A percentile compares a stretch with the other conserved stretches of the same genome.
These are phyloP conservation scores for Davidsoniella virescens DNA, from an alignment of 2,329 filamentous ascomycete species.

Conservation along the genomic window DNA sequence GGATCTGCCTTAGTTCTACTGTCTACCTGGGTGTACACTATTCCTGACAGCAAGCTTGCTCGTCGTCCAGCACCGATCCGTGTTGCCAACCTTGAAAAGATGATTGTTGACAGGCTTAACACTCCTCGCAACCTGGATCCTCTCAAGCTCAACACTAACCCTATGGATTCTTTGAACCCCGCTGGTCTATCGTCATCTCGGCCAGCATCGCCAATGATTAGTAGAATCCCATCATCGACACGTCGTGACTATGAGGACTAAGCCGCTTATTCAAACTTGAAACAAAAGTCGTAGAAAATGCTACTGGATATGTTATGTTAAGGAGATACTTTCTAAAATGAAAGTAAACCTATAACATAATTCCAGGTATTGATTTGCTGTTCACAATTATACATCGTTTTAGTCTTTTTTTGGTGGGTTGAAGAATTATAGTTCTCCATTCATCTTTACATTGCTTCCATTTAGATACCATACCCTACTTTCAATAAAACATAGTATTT, in stretches of 20 bases:
- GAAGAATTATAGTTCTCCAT: too few relatives aligned
- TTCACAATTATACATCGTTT: too few relatives aligned
- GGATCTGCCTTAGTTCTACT: slow-evolving; percentile 66
- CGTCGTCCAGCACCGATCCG: slow-evolving; percentile 46
- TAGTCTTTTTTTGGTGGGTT: too few relatives aligned
- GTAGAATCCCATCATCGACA: slow-evolving; percentile 10
- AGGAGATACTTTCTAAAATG: too few relatives aligned
- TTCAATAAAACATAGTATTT: neutral
- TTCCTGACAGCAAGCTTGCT: slow-evolving; percentile 37
- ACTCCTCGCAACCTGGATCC: slow-evolving; percentile 20
- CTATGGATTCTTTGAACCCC: slow-evolving; percentile 8
- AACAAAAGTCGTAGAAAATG: too few relatives aligned
- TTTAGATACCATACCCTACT: neutral
- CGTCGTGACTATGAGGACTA: slow-evolving; percentile 10
- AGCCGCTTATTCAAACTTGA: too few relatives aligned
- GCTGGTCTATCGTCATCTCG: slow-evolving; percentile 9
- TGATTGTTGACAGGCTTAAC: slow-evolving; percentile 34
- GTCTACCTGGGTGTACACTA: slow-evolving; percentile 74
- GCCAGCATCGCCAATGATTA: slow-evolving; percentile 12
- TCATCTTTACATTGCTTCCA: too few relatives aligned
- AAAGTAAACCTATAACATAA: too few relatives aligned
- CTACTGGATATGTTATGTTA: too few relatives aligned
- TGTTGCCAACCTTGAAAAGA: slow-evolving; percentile 65
- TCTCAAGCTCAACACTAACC: slow-evolving; percentile 9
- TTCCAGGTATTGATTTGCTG: too few relatives aligned